Evolutionary conservation across 2,329 filamentous ascomycete species (phyloP).

Genomic region (Rutstroemia sp.): DNA sequence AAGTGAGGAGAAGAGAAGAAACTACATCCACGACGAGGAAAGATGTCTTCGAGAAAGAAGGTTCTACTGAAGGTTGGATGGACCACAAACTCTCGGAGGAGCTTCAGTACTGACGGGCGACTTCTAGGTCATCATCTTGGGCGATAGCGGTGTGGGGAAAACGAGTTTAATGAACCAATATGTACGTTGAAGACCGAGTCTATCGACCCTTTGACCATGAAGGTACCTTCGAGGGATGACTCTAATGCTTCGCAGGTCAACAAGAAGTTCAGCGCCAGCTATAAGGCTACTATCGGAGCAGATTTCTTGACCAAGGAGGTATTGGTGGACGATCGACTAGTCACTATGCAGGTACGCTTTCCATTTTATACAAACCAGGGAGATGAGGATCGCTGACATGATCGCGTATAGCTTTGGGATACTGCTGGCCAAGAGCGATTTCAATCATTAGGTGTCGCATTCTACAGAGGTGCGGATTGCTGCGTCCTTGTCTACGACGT

Average conservation of each 20-base stretch:
- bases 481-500: conserved; percentile 97
- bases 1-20: neutral
- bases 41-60: conserved; percentile 46
- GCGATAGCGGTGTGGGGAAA: conserved; percentile 98
- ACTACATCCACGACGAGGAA: neutral
- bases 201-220: neutral
- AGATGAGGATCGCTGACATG: conserved; percentile 32
- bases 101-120: conserved; percentile 6
- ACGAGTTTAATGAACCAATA: conserved; percentile 99
- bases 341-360: conserved; percentile 83
- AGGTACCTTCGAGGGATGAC: neutral
- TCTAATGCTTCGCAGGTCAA: conserved; percentile 64
- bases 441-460: conserved; percentile 92
- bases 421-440: conserved; percentile 96
- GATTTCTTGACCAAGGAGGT: conserved; percentile 99
- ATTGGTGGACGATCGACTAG: conserved; percentile 89
- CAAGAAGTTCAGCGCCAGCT: conserved; percentile 99
- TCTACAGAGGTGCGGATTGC: conserved; percentile 96
- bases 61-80: conserved; percentile 55
- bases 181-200: conserved; percentile 51
- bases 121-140: conserved; percentile 88
- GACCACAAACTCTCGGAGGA: neutral
- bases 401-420: conserved; percentile 75
- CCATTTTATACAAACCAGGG: neutral
- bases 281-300: conserved; percentile 98